Percentiles rank a stretch among this genome's conserved stretches.
Conservation (phyloP, 78 protist genomes). For the Cavenderia fasciculata region DNA sequence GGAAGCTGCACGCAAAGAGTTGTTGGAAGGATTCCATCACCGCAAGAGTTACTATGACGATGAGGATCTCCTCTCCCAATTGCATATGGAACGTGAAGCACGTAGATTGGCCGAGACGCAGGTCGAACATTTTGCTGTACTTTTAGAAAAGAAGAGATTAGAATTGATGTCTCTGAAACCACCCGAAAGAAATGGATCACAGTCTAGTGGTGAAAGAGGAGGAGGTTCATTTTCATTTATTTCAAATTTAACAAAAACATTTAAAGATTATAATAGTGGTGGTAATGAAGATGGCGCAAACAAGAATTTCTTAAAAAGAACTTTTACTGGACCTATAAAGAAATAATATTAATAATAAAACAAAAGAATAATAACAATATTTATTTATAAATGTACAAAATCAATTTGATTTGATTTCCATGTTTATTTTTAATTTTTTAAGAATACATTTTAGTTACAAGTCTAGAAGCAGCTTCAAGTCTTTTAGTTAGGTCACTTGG, state of each 20-base stretch:
- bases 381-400: too few relatives aligned
- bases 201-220: too few relatives aligned
- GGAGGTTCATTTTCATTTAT: too few relatives aligned
- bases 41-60: constrained; percentile 54
- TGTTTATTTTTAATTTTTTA: too few relatives aligned
- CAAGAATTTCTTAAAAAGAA: constrained; percentile 3
- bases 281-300: not conserved
- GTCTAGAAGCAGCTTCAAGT: too few relatives aligned
- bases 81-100: constrained; percentile 71
- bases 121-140: constrained; percentile 59
- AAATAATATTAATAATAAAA: not conserved
- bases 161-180: constrained; percentile 20
- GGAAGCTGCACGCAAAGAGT: constrained; percentile 52
- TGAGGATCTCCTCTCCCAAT: constrained; percentile 60
- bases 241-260: not conserved
- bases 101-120: constrained; percentile 69
- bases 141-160: constrained; percentile 48
- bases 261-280: constrained; percentile 10
- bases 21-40: constrained; percentile 47
- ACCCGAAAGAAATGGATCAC: not conserved
- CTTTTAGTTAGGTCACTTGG: too few relatives aligned
- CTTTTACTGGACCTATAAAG: constrained; percentile 11
- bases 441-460: too few relatives aligned
- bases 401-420: too few relatives aligned
- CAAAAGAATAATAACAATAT: too few relatives aligned